A percentile compares a stretch with the other conserved stretches of the same genome.
Evolutionary conservation across 2,329 filamentous ascomycete genomes (phyloP).

Genomic region (Myotisia sp.): DNA sequence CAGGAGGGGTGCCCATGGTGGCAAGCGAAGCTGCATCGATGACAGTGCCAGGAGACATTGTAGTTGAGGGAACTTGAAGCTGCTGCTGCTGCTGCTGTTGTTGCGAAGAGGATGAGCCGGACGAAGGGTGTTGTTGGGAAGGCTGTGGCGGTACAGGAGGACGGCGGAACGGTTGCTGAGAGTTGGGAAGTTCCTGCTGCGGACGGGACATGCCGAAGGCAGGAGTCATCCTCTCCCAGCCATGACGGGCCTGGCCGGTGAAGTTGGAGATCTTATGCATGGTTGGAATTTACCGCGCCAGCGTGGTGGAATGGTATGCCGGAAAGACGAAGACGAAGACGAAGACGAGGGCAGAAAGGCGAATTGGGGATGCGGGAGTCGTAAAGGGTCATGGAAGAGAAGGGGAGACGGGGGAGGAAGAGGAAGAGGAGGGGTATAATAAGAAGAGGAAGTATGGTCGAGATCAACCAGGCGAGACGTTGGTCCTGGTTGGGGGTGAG

Average conservation of each 20-base stretch:
- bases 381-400: conserved; percentile 8
- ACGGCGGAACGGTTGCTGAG: conserved; percentile 43
- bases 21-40: conserved; percentile 51
- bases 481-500: neutral
- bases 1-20: conserved; percentile 48
- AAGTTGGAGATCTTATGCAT: conserved; percentile 59
- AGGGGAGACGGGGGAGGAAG: conserved; percentile 8
- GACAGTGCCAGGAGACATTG: conserved; percentile 48
- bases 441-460: neutral
- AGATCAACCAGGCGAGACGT: too few species aligned
- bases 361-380: conserved; percentile 2
- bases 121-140: conserved; percentile 30
- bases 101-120: neutral
- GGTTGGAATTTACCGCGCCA: conserved; percentile 16
- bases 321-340: conserved; percentile 5
- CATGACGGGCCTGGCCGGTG: conserved; percentile 51
- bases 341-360: conserved; percentile 14
- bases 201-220: conserved; percentile 49
- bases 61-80: neutral
- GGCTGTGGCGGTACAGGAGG: conserved; percentile 34
- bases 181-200: conserved; percentile 41
- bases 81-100: neutral
- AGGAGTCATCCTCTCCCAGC: conserved; percentile 54
- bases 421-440: conserved; percentile 12
- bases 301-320: neutral